phyloP scores from a whole-genome alignment of 2,329 filamentous ascomycete species.

The Colletotrichum sp. region DNA sequence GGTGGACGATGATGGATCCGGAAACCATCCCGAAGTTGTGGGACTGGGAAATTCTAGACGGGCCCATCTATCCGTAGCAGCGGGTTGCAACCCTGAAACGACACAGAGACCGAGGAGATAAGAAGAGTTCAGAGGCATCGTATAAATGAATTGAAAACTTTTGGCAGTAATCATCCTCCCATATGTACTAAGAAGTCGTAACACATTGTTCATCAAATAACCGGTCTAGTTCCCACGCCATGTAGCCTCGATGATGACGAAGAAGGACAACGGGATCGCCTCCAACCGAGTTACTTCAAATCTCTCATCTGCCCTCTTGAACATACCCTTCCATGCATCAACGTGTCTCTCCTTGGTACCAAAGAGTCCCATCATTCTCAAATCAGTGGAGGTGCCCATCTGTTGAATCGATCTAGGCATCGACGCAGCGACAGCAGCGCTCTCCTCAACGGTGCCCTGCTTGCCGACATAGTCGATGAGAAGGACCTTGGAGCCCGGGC shows the following conservation, averaged over 20 bases:
- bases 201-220: neutral
- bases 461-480: constrained; percentile 43
- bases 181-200: neutral
- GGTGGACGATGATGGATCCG: neutral
- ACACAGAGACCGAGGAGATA: neutral
- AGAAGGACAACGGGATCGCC: constrained; percentile 39
- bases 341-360: constrained; percentile 52
- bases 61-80: neutral
- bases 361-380: constrained; percentile 55
- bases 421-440: constrained; percentile 20
- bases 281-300: constrained; percentile 43
- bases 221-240: constrained; percentile 30
- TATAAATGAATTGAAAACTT: neutral
- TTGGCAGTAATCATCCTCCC: neutral
- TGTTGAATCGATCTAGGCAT: constrained; percentile 40
- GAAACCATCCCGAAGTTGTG: neutral
- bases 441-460: constrained; percentile 28
- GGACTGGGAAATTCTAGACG: neutral
- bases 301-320: constrained; percentile 48
- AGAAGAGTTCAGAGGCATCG: neutral
- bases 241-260: constrained; percentile 40
- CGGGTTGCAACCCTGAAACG: neutral
- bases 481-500: constrained; percentile 44
- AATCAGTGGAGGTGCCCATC: constrained; percentile 47
- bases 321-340: constrained; percentile 49